These are phyloP conservation scores for Candida morakotiae DNA, from an alignment of 805 yeast species.

Conservation along the genomic window DNA sequence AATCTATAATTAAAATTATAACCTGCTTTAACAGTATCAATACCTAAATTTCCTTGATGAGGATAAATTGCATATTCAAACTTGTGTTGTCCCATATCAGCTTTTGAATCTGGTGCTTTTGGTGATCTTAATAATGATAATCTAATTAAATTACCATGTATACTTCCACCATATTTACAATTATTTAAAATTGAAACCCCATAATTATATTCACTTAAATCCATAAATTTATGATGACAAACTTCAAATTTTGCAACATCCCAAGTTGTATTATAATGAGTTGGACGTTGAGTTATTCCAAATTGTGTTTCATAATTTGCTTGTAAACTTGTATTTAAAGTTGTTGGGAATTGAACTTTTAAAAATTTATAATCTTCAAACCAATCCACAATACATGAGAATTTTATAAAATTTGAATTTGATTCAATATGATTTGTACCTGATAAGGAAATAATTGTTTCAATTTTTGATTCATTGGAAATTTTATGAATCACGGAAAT, in stretches of 20 bases:
- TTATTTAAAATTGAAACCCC: constrained; percentile 86
- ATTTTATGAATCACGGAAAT: constrained; percentile 60
- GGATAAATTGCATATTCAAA: constrained; percentile 85
- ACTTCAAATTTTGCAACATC: constrained; percentile 96
- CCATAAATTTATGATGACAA: constrained; percentile 91
- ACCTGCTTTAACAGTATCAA: constrained; percentile 68
- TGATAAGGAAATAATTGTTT: constrained; percentile 65
- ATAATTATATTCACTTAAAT: constrained; percentile 77
- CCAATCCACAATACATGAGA: constrained; percentile 65
- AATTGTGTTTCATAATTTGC: constrained; percentile 94
- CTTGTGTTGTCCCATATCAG: constrained; percentile 87
- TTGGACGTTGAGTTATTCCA: constrained; percentile 87
- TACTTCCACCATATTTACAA: constrained; percentile 86
- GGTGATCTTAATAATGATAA: constrained; percentile 85
- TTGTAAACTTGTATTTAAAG: constrained; percentile 57
- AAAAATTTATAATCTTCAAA: constrained; percentile 81
- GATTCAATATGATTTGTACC: constrained; percentile 49
- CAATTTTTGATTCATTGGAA: constrained; percentile 53
- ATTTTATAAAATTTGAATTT: constrained; percentile 28
- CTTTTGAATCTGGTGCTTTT: constrained; percentile 89
- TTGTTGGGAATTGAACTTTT: constrained; percentile 93
- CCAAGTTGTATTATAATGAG: constrained; percentile 94
- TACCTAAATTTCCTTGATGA: constrained; percentile 63
- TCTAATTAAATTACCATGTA: constrained; percentile 90
- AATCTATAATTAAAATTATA: constrained; percentile 70